Evolutionary conservation across 495 filamentous ascomycete genomes (phyloP).

Genomic region (Lasiosphaeriaceae sp.): DNA sequence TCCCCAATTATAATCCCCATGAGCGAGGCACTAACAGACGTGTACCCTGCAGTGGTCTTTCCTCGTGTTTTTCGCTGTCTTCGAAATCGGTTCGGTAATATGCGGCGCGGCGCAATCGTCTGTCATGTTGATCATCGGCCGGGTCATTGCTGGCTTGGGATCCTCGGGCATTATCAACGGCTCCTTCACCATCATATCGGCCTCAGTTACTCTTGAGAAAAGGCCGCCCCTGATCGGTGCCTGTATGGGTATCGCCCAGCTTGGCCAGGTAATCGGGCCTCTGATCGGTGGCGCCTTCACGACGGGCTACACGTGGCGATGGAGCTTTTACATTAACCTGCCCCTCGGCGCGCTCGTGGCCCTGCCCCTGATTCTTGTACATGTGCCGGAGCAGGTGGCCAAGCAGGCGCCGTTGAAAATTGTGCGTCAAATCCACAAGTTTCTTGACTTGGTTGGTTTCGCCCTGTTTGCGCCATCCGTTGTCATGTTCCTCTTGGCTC

Average conservation of each 20-base stretch:
- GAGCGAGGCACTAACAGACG: no score
- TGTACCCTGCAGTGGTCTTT: conserved; percentile 32
- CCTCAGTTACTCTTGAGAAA: conserved; percentile 22
- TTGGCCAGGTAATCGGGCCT: conserved; percentile 66
- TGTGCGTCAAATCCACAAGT: conserved; percentile 41
- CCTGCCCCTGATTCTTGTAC: conserved; percentile 38
- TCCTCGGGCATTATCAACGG: conserved; percentile 36
- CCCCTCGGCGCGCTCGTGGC: conserved; percentile 63
- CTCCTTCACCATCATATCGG: conserved; percentile 29
- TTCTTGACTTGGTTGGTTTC: conserved; percentile 61
- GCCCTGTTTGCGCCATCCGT: conserved; percentile 61
- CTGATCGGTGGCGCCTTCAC: conserved; percentile 54
- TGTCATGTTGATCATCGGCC: conserved; percentile 48
- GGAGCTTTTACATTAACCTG: conserved; percentile 67
- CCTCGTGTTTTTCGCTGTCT: conserved; percentile 34
- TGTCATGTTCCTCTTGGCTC: conserved; percentile 63
- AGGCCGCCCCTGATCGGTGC: conserved; percentile 35
- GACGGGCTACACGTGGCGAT: conserved; percentile 53
- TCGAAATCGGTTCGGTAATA: conserved; percentile 46
- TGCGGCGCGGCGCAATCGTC: conserved; percentile 48
- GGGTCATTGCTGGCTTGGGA: conserved; percentile 51
- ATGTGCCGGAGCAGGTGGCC: not conserved
- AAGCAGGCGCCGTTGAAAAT: conserved; percentile 39
- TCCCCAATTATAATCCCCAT: no score
- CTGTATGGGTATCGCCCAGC: conserved; percentile 51